These are phyloP conservation scores for Mimosa pudica DNA, from an alignment of 306 rosid genomes.

Conservation along the genomic window DNA sequence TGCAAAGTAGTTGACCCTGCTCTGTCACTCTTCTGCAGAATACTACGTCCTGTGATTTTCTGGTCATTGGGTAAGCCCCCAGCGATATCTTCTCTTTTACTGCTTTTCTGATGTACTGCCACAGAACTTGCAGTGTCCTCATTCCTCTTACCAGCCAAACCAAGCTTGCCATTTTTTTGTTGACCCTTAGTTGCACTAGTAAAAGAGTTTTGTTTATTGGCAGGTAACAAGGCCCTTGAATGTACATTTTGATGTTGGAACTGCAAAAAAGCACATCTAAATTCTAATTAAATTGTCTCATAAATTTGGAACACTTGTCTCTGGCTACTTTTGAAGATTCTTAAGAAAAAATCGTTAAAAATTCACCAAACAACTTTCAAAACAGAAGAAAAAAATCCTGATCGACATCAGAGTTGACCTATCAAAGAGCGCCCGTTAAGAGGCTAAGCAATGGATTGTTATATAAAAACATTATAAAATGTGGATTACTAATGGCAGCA, in stretches of 20 bases:
- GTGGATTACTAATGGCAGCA: constrained; percentile 21
- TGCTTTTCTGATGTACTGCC: constrained; percentile 44
- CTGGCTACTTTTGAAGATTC: not conserved
- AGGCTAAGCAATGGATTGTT: not conserved
- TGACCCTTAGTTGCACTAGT: constrained; percentile 45
- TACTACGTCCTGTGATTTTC: constrained; percentile 33
- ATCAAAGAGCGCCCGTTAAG: not conserved
- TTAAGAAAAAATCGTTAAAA: constrained; percentile 9
- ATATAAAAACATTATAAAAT: constrained; percentile 5
- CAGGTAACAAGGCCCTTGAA: constrained; percentile 44
- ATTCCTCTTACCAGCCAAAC: constrained; percentile 44
- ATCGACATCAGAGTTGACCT: not conserved
- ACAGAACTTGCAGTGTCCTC: constrained; percentile 50
- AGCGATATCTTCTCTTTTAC: constrained; percentile 42
- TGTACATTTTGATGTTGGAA: constrained; percentile 39
- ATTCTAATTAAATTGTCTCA: constrained; percentile 26
- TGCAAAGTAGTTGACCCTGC: constrained; percentile 37
- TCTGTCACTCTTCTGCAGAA: constrained; percentile 32
- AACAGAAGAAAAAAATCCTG: constrained; percentile 13
- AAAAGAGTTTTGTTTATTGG: constrained; percentile 31
- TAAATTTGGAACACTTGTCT: constrained; percentile 6
- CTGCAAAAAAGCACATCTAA: constrained; percentile 36
- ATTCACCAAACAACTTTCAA: constrained; percentile 19
- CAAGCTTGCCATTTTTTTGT: constrained; percentile 31
- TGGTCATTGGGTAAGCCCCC: constrained; percentile 33